Base-by-base conservation (phyloP, 1,139 yeast genomes). In the Suhomyces wounanorum region DNA sequence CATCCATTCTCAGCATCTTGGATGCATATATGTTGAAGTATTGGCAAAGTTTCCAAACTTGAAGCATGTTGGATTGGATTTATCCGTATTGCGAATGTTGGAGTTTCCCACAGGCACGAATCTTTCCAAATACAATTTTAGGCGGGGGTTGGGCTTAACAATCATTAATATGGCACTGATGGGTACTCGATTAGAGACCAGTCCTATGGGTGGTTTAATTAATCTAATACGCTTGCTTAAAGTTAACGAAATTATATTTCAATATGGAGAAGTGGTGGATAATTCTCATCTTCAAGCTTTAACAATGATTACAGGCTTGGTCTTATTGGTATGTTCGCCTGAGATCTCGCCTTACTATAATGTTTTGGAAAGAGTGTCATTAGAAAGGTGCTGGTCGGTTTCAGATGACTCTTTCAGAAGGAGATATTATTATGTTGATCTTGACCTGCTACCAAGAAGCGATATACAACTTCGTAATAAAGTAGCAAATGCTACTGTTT, bases 361-460 rank as follows among this genome's bases (percentile, higher is more conserved):
- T 35, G 56, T 40, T 13, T 50, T 55, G 16, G 31, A 43, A 17
- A 49, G 30, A 43, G 63, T 57, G 3, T 53, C 62, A 6, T 49
- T 68, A 9, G 71, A 67, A 49, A 66, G 68, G 52, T 66, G 72
- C 39, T 72, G 76, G 76, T 67, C 74, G 1, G 59, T 68, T 9
- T 55, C 66, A 1, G 72, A 70, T 51, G 75, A 69, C 40, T 54
- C 66, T 0, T 52, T 63, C 13, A 49, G 59, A 9, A 51, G 73
- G 48, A 64, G 61, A 31, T 58, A 59, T 47, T 61, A 60, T 44
- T 52, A 51, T 14, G 38, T 38, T 11, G 40, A 48, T 33, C 42
- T 39, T 18, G 47, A 45, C 30, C 45, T 35, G 43, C 46, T 49
- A 14, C 51, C 48, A 10, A 43, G 52, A 28, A 49, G 47, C 35